Base-by-base conservation (phyloP, 495 filamentous ascomycete genomes). In the Neurospora sp. region DNA sequence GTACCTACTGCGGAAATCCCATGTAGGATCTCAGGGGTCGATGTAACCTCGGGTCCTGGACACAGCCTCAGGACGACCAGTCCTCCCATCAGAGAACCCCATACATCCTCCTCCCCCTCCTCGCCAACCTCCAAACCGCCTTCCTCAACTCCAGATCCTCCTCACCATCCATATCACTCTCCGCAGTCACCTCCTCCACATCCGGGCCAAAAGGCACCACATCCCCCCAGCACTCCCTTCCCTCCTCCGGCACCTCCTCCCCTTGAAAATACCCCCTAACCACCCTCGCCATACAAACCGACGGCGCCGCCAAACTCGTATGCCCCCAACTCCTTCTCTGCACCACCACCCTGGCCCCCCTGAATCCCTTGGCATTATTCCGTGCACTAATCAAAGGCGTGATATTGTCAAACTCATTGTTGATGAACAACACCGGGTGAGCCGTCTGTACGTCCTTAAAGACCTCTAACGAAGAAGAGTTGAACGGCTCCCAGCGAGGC, bases 371-470 rank as follows among this genome's bases (percentile, higher is more conserved):
- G 2, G 83, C 79, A 81, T 89, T 89, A 42, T 83, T 84, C 20
- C 78, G 75, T 3, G 87, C 89, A 65, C 81, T 85, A 16, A 81
- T 70, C 6, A 87, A 72, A 3, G 89, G 88, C 10, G 87, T 84
- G 3, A 89, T 83, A 16, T 89, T 89, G 73, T 91, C 89, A 6
- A 82, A 85, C 8, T 82, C 83, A 45, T 89, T 90, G 40, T 82
- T 83, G 6, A 90, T 75, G 69, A 86, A 86, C 27, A 91, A 78
- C 8, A 90, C 81, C 7, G 88, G 88, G 71, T 83, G 79, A 17
- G 75, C 82, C 1, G 87, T 89, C 4, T 73, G 75, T 0, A 7
- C 38, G 3, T 65, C 27, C 27, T 8, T 17, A 2, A 65, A 65
- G 1, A 0, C 41, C 40, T 40, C 40, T 10, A 59, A 53, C 14